phyloP scores from a whole-genome alignment of 805 yeast genomes.

The Brettanomyces bruxellensis region DNA sequence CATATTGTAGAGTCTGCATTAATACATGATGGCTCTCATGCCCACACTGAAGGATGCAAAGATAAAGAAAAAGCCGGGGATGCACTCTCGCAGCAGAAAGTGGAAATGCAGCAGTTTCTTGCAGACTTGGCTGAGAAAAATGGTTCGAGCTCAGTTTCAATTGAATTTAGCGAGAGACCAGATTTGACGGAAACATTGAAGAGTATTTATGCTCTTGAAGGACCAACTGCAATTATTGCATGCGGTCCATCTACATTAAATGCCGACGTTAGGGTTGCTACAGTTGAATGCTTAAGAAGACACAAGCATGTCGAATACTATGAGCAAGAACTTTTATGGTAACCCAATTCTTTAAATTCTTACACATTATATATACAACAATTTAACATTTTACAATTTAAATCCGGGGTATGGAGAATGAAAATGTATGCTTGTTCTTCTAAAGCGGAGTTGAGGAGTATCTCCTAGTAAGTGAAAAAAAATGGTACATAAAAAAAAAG shows the following conservation, averaged over 20 bases:
- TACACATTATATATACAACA: background rate
- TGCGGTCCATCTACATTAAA: slow-evolving; percentile 29
- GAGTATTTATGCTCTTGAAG: slow-evolving; percentile 9
- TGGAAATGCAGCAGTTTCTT: slow-evolving; percentile 10
- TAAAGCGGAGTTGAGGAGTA: too few relatives aligned
- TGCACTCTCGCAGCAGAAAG: slow-evolving; percentile 2
- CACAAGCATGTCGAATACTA: slow-evolving; percentile 25
- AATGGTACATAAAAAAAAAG: too few relatives aligned
- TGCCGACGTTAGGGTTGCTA: slow-evolving; percentile 25
- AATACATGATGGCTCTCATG: background rate
- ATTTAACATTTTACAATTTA: background rate
- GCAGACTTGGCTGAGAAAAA: slow-evolving; percentile 10
- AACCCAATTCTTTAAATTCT: background rate
- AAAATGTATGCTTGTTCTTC: background rate
- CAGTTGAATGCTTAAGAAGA: slow-evolving; percentile 20
- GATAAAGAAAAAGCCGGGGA: background rate
- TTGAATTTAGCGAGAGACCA: slow-evolving; percentile 19
- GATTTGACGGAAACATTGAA: slow-evolving; percentile 15
- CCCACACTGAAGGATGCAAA: background rate
- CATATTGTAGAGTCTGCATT: background rate
- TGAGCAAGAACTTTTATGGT: slow-evolving; percentile 31
- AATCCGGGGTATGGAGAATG: too few relatives aligned
- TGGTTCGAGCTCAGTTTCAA: slow-evolving; percentile 11
- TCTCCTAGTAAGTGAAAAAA: too few relatives aligned
- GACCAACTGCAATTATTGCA: slow-evolving; percentile 25